phyloP scores from a whole-genome alignment of 306 rosid species.

The Alnus glutinosa region DNA sequence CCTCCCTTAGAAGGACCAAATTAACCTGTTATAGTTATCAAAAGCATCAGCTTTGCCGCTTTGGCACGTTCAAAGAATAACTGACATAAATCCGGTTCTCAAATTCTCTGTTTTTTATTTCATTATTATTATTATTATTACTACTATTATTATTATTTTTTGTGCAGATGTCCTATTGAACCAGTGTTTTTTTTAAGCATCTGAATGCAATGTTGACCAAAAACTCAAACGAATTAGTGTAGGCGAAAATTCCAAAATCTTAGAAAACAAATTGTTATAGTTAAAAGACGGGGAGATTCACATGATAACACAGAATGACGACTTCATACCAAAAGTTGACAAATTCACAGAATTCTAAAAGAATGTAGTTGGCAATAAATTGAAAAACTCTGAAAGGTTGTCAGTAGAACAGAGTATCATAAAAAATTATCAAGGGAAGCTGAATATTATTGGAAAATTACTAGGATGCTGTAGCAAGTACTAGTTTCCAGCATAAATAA shows the following conservation, averaged over 20 bases:
- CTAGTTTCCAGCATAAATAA: background rate
- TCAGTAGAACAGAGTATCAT: background rate
- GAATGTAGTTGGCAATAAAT: background rate
- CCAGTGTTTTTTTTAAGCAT: background rate
- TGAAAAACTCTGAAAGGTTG: background rate
- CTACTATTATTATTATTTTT: too few species aligned
- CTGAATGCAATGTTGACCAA: background rate
- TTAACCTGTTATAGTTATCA: conserved; percentile 28
- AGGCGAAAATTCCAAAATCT: background rate
- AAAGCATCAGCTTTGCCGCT: conserved; percentile 8
- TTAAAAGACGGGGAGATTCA: background rate
- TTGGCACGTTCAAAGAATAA: background rate
- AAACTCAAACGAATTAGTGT: background rate
- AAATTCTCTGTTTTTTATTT: background rate
- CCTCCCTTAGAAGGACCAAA: conserved; percentile 51
- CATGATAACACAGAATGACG: background rate
- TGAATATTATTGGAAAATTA: background rate
- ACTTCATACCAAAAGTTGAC: background rate
- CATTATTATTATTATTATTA: too few species aligned
- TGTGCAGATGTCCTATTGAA: background rate
- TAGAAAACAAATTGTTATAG: background rate
- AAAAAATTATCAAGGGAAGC: background rate
- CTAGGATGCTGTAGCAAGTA: background rate
- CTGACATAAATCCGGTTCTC: conserved; percentile 5
- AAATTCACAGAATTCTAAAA: background rate